Evolutionary conservation across 75 land plant species (phyloP).

Genomic region (Adiantum capillusveneris): DNA sequence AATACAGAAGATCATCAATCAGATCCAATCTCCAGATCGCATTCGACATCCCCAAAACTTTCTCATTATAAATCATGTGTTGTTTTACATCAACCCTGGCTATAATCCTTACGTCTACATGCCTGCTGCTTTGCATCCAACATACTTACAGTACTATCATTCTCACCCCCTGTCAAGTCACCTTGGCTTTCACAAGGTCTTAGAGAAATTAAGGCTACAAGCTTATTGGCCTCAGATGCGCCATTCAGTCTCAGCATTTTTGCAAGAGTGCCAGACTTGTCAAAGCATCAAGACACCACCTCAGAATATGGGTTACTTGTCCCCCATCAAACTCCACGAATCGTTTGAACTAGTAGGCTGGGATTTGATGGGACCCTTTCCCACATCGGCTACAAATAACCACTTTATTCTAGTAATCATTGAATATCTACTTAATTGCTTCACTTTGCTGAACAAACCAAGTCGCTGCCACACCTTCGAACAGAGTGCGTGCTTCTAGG

Average conservation of each 20-base stretch:
- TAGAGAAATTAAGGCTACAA: not conserved
- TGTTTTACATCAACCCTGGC: no score
- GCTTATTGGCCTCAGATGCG: not conserved
- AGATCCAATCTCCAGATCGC: no score
- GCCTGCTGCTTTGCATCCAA: not conserved
- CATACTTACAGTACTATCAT: constrained; percentile 3
- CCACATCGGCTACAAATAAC: not conserved
- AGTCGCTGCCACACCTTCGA: not conserved
- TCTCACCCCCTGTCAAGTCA: not conserved
- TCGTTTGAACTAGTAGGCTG: not conserved
- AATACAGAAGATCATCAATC: no score
- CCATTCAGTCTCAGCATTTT: no score
- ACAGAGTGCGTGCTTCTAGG: not conserved
- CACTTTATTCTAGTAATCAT: not conserved
- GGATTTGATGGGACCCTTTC: not conserved
- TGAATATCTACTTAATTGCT: not conserved
- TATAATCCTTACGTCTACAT: no score
- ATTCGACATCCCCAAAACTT: no score
- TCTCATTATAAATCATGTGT: no score
- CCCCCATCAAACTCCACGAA: not conserved
- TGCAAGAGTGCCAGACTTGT: not conserved
- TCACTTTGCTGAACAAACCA: not conserved
- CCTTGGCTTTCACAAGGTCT: not conserved
- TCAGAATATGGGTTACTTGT: not conserved
- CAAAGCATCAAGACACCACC: not conserved